Conservation (phyloP, 192 early-diverging fungal genomes). For the Lunasporangiospora selenospora region DNA sequence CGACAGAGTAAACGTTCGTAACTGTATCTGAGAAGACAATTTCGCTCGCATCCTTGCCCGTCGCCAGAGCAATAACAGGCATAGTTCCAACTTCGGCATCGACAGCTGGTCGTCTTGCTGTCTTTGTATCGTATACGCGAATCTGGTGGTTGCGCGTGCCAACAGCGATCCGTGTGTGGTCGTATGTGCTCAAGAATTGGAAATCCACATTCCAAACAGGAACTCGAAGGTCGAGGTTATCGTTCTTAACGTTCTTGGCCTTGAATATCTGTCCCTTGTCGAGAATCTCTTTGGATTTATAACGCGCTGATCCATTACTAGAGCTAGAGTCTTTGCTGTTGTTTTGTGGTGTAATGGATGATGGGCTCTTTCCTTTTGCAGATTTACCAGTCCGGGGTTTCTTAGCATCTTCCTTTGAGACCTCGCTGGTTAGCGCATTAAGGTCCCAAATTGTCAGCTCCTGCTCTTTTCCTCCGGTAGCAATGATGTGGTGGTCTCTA, state of each 20-base stretch:
- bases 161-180: slow-evolving; percentile 62
- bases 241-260: slow-evolving; percentile 87
- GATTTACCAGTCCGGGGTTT: too few relatives aligned
- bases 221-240: slow-evolving; percentile 80
- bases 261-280: slow-evolving; percentile 77
- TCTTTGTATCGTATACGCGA: slow-evolving; percentile 83
- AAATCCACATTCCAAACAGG: slow-evolving; percentile 92
- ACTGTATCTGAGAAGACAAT: slow-evolving; percentile 71
- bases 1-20: slow-evolving; percentile 65
- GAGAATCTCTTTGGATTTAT: slow-evolving; percentile 87
- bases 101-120: slow-evolving; percentile 70
- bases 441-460: slow-evolving; percentile 85
- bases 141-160: slow-evolving; percentile 80
- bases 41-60: slow-evolving; percentile 60
- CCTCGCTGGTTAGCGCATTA: slow-evolving; percentile 17
- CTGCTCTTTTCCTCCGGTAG: slow-evolving; percentile 85
- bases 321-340: too few relatives aligned
- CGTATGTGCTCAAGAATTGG: slow-evolving; percentile 68
- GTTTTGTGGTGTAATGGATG: slow-evolving; percentile 12
- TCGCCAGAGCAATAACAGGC: slow-evolving; percentile 63
- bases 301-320: slow-evolving; percentile 30
- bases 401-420: too few relatives aligned
- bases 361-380: slow-evolving; percentile 8
- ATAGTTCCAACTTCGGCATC: slow-evolving; percentile 71
- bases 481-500: slow-evolving; percentile 69